These are phyloP conservation scores for Anethum foeniculum DNA, from an alignment of 140 eudicot genomes.

Conservation along the genomic window DNA sequence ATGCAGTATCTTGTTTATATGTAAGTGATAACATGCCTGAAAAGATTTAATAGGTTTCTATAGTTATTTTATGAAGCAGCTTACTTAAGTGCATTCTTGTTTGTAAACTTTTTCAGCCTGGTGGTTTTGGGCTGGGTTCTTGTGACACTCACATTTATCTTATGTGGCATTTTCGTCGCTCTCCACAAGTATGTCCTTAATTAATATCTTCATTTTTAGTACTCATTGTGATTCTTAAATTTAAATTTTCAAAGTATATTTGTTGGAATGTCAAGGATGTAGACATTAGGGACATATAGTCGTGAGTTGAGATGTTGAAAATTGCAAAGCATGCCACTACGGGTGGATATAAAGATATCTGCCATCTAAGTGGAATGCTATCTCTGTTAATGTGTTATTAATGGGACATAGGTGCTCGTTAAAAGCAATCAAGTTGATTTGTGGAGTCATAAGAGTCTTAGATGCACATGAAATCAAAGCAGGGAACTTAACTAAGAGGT, in stretches of 20 bases:
- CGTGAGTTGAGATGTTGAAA: neutral
- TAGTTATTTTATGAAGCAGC: neutral
- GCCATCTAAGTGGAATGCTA: neutral
- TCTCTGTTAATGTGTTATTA: neutral
- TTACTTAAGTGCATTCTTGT: neutral
- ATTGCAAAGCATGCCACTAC: neutral
- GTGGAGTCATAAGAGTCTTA: neutral
- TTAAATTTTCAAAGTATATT: neutral
- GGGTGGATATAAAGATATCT: neutral
- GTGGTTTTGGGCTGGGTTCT: conserved; percentile 80
- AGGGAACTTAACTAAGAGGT: neutral
- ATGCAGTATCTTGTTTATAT: conserved; percentile 67
- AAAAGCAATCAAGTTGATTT: neutral
- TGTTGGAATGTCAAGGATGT: neutral
- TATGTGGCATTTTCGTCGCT: conserved; percentile 81
- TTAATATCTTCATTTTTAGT: neutral
- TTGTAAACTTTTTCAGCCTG: conserved; percentile 49
- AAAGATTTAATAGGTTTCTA: neutral
- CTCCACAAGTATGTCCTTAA: conserved; percentile 67
- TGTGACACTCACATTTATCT: conserved; percentile 55
- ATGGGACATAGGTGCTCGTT: neutral
- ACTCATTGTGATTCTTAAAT: neutral
- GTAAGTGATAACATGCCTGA: conserved; percentile 42
- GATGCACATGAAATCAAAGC: neutral
- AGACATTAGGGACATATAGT: neutral